Evolutionary conservation across 2,329 filamentous ascomycete species (phyloP), one percentile per base, ranked within the genome.

Genomic region (Periconia digitata): DNA sequence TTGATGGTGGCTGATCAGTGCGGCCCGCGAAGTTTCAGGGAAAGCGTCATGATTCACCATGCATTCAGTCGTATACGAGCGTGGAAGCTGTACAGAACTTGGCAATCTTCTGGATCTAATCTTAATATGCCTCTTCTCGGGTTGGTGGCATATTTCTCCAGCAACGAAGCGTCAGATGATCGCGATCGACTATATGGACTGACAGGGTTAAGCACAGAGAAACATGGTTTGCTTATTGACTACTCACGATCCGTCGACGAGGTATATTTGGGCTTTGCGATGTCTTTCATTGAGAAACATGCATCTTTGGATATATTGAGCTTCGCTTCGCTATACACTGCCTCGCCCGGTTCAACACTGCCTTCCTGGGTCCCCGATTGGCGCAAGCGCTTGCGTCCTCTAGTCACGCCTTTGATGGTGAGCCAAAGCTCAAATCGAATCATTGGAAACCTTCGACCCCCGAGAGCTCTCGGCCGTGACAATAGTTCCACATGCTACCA

Each of bases 311-410:
- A 40, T 22, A 40, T 40, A 4, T 2, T 40, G 13, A 2, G 8
- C 21, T 21, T 24, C 10, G 17, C 17, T 40, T n/a, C 15, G 17
- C 15, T 40, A 10, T 40, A 20, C 13, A 12, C 3, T 10, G 38
- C 17, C n/a, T 12, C 38, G 16, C 6, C 38, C 13, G 18, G 13
- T 40, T 40, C 38, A 13, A 10, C 17, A n/a, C 21, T 40, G 21
- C 17, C 38, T 21, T 40, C 38, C 8, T 40, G 38, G 38, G 38
- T 40, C 10, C 38, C 38, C 23, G 38, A 40, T 15, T 40, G 38
- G 38, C 18, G 38, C 15, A 23, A 12, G 10, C 17, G 21, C 6
- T 15, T 4, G 16, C 21, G 18, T 8, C 38, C 21, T 40, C 13
- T 40, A 12, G 38, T 40, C 21, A 15, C 23, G n/a, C 38, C 38